These are phyloP conservation scores for Fusarium napiforme DNA, from an alignment of 2,329 filamentous ascomycete species.

Conservation along the genomic window DNA sequence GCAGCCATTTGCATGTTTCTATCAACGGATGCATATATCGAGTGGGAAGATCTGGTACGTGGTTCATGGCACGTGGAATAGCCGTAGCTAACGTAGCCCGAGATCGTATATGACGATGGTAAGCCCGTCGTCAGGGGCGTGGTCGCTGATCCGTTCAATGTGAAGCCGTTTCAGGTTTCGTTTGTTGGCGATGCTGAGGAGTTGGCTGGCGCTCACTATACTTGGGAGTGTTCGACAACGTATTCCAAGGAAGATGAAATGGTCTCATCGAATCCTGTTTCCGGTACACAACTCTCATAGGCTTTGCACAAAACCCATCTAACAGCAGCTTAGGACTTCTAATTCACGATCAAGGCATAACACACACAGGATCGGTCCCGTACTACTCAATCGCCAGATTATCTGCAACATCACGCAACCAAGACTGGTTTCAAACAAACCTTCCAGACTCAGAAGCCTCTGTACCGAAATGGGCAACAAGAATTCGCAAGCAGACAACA, in stretches of 20 bases:
- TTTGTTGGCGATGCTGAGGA: slow-evolving; percentile 47
- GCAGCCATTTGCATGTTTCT: slow-evolving; percentile 63
- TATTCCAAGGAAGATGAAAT: slow-evolving; percentile 52
- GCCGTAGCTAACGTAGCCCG: slow-evolving; percentile 13
- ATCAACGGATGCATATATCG: slow-evolving; percentile 63
- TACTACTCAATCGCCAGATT: slow-evolving; percentile 64
- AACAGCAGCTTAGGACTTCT: slow-evolving; percentile 55
- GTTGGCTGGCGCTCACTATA: slow-evolving; percentile 50
- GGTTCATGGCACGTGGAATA: accelerated
- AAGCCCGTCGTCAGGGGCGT: slow-evolving; percentile 61
- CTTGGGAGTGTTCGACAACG: slow-evolving; percentile 58
- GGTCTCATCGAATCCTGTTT: slow-evolving; percentile 49
- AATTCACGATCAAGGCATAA: slow-evolving; percentile 50
- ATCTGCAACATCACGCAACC: slow-evolving; percentile 62
- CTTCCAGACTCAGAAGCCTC: slow-evolving; percentile 44
- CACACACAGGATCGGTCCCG: slow-evolving; percentile 48
- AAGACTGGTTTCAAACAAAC: slow-evolving; percentile 66
- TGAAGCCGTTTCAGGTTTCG: slow-evolving; percentile 62
- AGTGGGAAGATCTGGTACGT: slow-evolving; percentile 64
- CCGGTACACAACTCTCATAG: slow-evolving; percentile 3
- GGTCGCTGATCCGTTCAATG: slow-evolving; percentile 62
- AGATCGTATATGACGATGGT: slow-evolving; percentile 57
- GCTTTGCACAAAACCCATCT: neutral
- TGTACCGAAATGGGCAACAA: slow-evolving; percentile 59
- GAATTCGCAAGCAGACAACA: slow-evolving; percentile 57